Evolutionary conservation across 345 rosid species (phyloP), one percentile per base, ranked within the genome.

Genomic region (Eucalyptus urophylla): DNA sequence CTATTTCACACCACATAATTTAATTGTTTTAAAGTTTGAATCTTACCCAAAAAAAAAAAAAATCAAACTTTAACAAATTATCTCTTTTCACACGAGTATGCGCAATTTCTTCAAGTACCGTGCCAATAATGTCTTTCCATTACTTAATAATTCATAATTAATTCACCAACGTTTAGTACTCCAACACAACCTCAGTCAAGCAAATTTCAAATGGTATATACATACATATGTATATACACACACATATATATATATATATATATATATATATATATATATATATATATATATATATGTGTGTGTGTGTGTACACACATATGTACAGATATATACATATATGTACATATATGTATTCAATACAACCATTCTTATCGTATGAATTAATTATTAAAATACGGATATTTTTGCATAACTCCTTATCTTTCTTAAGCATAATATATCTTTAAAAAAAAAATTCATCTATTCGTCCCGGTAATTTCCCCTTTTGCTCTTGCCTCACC

Each of bases 181-280:
- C 65, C n/a, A 58, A 3, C 65, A 58, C 62, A 58, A 58, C 7
- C 62, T 58, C 13, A 4, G 14, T 58, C 12, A 58, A 58, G 27
- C 62, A 58, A 58, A 58, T 24, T 58, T 58, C 13, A 58, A 56
- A 2, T 10, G 62, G 29, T 58, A 58, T 25, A 58, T 58, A 58
- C 65, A 11, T 25, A 56, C 62, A 56, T 3, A 5, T 56, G 0
- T 7, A 3, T 51, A 1, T 17, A 1, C 43, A 15, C 0, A 40
- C 43, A 40, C 43, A 14, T 14, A 14, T 14, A 5, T 5, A 49
- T 5, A 49, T 2, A 49, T 15, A 2, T 50, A 17, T 51, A 51
- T 8, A 56, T 56, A 56, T 56, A 56, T 56, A 29, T 56, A 56
- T 1, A 14, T 58, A 58, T 58, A 58, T 25, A 14, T 24, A 58